Base-by-base conservation (phyloP, 345 rosid species). In the Bruguiera gymnorhiza region DNA sequence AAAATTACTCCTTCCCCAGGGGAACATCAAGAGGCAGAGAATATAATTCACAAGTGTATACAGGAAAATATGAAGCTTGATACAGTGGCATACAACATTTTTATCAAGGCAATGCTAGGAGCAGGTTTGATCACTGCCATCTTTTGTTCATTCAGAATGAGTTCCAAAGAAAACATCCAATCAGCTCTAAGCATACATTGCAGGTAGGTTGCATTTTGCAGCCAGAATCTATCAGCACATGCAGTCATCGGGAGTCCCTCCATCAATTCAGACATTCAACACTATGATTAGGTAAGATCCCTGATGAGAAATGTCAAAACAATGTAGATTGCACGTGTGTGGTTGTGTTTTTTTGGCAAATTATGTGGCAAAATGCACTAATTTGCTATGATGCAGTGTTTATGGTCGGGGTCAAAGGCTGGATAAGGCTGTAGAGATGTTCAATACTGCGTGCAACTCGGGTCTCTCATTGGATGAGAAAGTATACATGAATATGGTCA, bases 71-170 rank as follows among this genome's bases (percentile, higher is more conserved):
- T 81, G 77, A 86, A 81, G 76, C 87, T 92, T 75, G 97, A 92
- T 74, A 88, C 93, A 1, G 88, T 89, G 72, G 87, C 89, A 18
- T 89, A 84, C 76, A 92, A 92, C 77, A 89, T 89, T 52, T 87
- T 89, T 81, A 89, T 92, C 67, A 92, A 86, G 87, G 93, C 93
- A 66, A 89, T 89, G 93, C 80, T 88, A 63, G 81, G 78, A 89
- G 92, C 97, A 88, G 96, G 97, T 89, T 65, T 43, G 59, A 68
- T 48, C 39, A 46, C 56, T 67, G 36, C 62, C 15, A 1, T 65
- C 32, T 68, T 37, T 67, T 55, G 27, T 60, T 59, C 53, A 60
- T 60, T 63, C 37, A 18, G 66, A 67, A 67, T 37, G 64, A 57
- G 37, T 69, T 60, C 48, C 8, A 21, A 48, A 60, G 63, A 62